A percentile compares a stretch with the other conserved stretches of the same genome.
Conservation (phyloP, 306 rosid species). For the Leucaena leucocephala region DNA sequence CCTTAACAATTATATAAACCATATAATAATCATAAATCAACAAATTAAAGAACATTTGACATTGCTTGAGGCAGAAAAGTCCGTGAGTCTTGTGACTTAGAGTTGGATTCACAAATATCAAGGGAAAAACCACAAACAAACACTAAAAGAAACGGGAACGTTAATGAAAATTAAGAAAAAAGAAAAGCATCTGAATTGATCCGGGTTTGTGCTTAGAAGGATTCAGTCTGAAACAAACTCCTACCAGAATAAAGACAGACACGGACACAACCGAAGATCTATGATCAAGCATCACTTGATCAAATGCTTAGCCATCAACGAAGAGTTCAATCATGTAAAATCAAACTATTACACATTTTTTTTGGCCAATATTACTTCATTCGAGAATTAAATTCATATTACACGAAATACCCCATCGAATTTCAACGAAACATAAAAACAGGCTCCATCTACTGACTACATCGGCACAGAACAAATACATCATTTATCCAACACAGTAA, state of each 20-base stretch:
- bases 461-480: not conserved
- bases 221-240: not conserved
- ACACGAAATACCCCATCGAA: not conserved
- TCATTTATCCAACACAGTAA: not conserved
- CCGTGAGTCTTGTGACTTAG: not conserved
- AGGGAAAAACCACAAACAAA: not conserved
- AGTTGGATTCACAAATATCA: not conserved
- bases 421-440: not conserved
- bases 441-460: not conserved
- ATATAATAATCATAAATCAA: not conserved
- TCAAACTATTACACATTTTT: not conserved
- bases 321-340: not conserved
- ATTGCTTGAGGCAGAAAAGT: not conserved
- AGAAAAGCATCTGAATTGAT: not conserved
- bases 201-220: not conserved
- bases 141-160: not conserved
- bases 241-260: not conserved
- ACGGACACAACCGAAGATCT: not conserved
- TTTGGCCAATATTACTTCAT: not conserved
- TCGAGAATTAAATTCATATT: not conserved
- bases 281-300: conserved; percentile 10
- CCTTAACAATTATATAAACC: not conserved
- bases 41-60: not conserved
- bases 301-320: not conserved
- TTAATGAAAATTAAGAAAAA: too few species aligned